Evolutionary conservation across 345 rosid species (phyloP), one percentile per base, ranked within the genome.

Genomic region (Sisymbrium irio): DNA sequence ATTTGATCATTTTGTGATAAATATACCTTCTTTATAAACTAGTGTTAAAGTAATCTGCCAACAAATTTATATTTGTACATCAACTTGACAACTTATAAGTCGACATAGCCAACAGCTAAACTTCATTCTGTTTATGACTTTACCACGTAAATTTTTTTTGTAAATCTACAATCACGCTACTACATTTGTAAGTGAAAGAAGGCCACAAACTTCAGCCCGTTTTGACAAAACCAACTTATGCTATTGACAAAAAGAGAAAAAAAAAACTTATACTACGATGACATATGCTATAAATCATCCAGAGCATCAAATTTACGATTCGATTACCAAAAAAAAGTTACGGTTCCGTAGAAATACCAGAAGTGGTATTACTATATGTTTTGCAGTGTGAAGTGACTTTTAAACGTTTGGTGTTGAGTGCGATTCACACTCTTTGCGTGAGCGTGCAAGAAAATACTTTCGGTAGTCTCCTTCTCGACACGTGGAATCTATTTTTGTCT

Each of bases 341-440:
- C 51, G 17, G 40, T 32, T 50, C 27, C 17, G 63, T 20, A 42
- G 35, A 53, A 62, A 28, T 30, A 64, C 33, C 47, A 10, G 25
- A 41, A 62, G 53, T 62, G 69, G 72, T 22, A 65, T 9, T 58
- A 57, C 32, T 20, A 64, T 8, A 55, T 64, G 58, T 30, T 33
- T 55, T 45, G 50, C 44, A 56, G 56, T 73, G 65, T 74, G 65
- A 65, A 74, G 66, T 74, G 72, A 74, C 72, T 46, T 35, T 37
- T 36, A 55, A 64, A 37, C 72, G 72, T 57, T 73, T 65, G 66
- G 72, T 65, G 72, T 65, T 44, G 64, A 63, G 71, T 73, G 77
- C 77, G 65, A 74, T 74, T 57, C 78, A 74, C 66, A 66, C 66
- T 74, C 66, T 57, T 65, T 66, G 77, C 77, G 57, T 73, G 77